phyloP scores from a whole-genome alignment of 306 rosid species.

The Trifolium pratense region DNA sequence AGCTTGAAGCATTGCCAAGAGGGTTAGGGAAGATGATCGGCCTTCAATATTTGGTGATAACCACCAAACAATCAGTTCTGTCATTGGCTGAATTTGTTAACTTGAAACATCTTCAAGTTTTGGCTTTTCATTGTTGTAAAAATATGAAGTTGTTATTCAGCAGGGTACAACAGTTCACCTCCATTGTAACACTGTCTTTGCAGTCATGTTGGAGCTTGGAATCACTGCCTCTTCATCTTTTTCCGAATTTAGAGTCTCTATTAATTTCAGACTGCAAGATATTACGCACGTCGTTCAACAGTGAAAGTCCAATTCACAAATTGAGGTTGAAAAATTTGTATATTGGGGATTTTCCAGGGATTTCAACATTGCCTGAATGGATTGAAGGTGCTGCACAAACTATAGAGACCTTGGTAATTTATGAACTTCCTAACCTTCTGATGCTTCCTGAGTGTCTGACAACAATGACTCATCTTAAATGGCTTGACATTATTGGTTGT shows the following conservation, averaged over 20 bases:
- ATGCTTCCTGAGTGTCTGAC: background rate
- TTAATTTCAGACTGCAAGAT: background rate
- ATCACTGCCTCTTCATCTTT: background rate
- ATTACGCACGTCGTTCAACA: background rate
- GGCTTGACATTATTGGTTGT: background rate
- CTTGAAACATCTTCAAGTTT: background rate
- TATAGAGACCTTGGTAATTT: background rate
- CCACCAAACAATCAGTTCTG: conserved; percentile 4
- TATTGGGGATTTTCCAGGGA: background rate
- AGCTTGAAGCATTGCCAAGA: conserved; percentile 23
- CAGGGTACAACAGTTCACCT: background rate
- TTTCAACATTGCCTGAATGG: background rate
- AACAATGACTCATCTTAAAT: conserved; percentile 1
- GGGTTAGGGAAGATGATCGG: background rate
- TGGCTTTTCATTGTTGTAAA: background rate
- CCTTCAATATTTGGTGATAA: background rate
- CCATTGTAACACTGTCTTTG: background rate
- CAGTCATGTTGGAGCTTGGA: background rate
- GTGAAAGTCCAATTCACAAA: background rate
- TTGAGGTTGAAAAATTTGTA: background rate
- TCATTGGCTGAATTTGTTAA: background rate
- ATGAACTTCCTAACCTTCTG: background rate
- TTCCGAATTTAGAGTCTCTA: background rate
- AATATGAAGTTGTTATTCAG: background rate
- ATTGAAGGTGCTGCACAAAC: background rate